Conservation (phyloP, 345 rosid genomes). For the Melastoma malabathricum region DNA sequence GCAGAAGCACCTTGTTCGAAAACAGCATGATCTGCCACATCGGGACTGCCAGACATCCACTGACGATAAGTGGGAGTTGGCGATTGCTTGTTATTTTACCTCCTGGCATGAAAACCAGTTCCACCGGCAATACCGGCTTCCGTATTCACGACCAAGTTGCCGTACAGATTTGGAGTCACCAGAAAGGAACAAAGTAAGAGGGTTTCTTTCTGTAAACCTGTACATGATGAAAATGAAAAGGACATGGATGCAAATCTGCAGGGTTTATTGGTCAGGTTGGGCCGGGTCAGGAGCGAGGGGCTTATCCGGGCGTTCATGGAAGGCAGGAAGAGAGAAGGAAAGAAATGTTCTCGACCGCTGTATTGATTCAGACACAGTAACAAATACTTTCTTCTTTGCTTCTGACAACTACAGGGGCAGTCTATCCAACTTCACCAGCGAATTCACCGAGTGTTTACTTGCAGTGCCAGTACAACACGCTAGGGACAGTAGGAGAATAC, state of each 20-base stretch:
- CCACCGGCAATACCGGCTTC: slow-evolving; percentile 50
- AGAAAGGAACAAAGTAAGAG: slow-evolving; percentile 6
- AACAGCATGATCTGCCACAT: slow-evolving; percentile 37
- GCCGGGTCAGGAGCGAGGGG: slow-evolving; percentile 6
- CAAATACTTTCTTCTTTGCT: too few species aligned
- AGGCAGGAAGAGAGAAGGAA: neutral
- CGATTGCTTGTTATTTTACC: slow-evolving; percentile 16
- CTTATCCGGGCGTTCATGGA: slow-evolving; percentile 2
- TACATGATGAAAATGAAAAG: too few species aligned
- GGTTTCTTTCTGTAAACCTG: neutral
- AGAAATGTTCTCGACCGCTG: neutral
- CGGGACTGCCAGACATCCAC: too few species aligned
- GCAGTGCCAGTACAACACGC: too few species aligned
- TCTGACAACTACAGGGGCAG: too few species aligned
- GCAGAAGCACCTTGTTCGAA: slow-evolving; percentile 55
- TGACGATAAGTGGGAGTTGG: too few species aligned
- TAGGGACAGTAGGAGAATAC: neutral
- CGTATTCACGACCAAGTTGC: slow-evolving; percentile 32
- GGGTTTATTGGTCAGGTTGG: neutral
- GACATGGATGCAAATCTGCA: too few species aligned
- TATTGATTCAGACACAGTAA: too few species aligned
- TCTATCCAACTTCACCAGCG: too few species aligned
- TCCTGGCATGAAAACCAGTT: slow-evolving; percentile 50
- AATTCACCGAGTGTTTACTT: too few species aligned
- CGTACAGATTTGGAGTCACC: slow-evolving; percentile 47